These are phyloP conservation scores for Smallanthus sonchifolius DNA, from an alignment of 129 eudicot species.

Conservation along the genomic window DNA sequence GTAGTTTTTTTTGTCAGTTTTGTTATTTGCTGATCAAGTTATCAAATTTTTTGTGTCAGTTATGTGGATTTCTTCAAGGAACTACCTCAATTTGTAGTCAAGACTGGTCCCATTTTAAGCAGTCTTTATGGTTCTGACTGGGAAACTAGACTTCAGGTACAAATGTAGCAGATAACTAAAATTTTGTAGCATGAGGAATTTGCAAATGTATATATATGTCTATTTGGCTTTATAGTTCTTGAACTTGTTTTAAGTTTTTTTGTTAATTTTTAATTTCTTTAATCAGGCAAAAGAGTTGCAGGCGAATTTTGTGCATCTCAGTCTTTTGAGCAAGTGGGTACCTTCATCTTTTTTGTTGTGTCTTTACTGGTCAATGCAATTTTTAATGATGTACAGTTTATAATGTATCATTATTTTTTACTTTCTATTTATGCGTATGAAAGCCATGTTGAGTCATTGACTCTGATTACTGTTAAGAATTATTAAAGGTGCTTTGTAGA, in stretches of 20 bases:
- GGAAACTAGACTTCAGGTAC: slow-evolving; percentile 87
- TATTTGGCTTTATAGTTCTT: not conserved
- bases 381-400: not conserved
- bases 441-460: not conserved
- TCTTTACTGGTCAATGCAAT: not conserved
- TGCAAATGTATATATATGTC: not conserved
- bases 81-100: slow-evolving; percentile 75
- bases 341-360: slow-evolving; percentile 13
- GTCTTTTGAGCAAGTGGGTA: slow-evolving; percentile 81
- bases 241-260: slow-evolving; percentile 8
- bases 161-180: slow-evolving; percentile 6
- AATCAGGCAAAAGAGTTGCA: slow-evolving; percentile 88
- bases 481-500: not conserved
- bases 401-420: not conserved
- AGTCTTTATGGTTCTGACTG: slow-evolving; percentile 65
- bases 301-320: slow-evolving; percentile 81
- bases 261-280: slow-evolving; percentile 4
- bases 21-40: not conserved
- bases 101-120: slow-evolving; percentile 66
- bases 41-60: slow-evolving; percentile 35
- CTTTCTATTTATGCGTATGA: not conserved
- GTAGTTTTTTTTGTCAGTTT: not conserved
- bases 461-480: not conserved
- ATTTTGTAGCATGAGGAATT: not conserved
- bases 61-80: slow-evolving; percentile 79